A percentile compares a stretch with the other conserved stretches of the same genome.
phyloP scores from a whole-genome alignment of 108 stramenopile genomes.

The Stephanodiscus triporus region DNA sequence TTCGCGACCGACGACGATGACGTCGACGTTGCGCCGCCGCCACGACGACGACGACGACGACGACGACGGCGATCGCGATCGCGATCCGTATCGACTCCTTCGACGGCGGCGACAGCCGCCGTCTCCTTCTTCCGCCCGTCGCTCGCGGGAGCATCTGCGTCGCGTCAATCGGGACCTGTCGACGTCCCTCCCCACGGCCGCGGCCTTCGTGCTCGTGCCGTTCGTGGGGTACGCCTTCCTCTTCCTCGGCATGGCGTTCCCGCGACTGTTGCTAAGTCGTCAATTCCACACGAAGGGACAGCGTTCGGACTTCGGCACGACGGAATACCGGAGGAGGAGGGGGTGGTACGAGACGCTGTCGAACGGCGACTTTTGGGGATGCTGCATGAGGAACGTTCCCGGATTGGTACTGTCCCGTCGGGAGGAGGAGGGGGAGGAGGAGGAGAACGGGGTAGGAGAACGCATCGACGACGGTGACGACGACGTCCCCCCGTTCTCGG shows the following conservation, averaged over 20 bases:
- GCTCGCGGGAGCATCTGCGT: conserved; percentile 21
- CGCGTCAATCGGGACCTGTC: conserved; percentile 21
- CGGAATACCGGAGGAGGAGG: conserved; percentile 27
- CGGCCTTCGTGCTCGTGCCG: conserved; percentile 29
- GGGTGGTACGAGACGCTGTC: conserved; percentile 19
- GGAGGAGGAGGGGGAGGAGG: not conserved
- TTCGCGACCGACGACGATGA: no score
- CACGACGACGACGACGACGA: no score
- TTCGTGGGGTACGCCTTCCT: conserved; percentile 32
- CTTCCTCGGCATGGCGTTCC: conserved; percentile 36
- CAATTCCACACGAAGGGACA: conserved; percentile 39
- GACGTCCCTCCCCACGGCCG: conserved; percentile 34
- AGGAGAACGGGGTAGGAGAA: not conserved
- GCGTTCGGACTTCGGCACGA: conserved; percentile 27
- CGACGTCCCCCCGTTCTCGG: not conserved
- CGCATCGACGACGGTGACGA: conserved; percentile 12
- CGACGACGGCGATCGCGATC: not conserved
- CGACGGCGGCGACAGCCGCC: not conserved
- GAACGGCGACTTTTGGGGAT: conserved; percentile 40
- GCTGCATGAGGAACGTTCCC: conserved; percentile 23
- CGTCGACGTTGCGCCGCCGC: no score
- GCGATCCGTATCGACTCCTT: no score
- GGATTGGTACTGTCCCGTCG: conserved; percentile 7
- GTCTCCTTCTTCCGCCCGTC: not conserved
- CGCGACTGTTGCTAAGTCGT: conserved; percentile 36